Percentiles rank a stretch among this genome's conserved stretches.
Evolutionary conservation across 1,139 yeast species (phyloP).

Genomic region (Geotrichum macrosporum): DNA sequence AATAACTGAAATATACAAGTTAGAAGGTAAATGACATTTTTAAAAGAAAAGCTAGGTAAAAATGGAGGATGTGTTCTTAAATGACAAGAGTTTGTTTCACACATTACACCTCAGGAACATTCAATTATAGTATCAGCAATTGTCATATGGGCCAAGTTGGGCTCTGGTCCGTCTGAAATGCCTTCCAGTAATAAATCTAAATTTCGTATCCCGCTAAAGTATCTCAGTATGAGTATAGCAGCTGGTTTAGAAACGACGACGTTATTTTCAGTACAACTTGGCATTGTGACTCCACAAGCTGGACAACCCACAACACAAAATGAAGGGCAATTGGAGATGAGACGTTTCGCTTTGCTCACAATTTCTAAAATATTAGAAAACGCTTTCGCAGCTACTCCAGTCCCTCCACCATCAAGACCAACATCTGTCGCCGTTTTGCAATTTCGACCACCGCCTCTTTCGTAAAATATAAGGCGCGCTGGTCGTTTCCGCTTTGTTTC

Average conservation of each 20-base stretch:
- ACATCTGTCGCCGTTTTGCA: not conserved
- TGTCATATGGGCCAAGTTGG: conserved; percentile 59
- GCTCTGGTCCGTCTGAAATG: conserved; percentile 78
- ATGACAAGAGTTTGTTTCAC: too few species aligned
- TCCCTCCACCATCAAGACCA: conserved; percentile 40
- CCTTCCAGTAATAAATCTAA: conserved; percentile 15
- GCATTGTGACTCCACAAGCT: conserved; percentile 59
- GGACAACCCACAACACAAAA: conserved; percentile 85
- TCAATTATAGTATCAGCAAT: conserved; percentile 51
- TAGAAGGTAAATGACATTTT: not conserved
- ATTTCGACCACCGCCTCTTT: conserved; percentile 45
- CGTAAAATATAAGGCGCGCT: conserved; percentile 78
- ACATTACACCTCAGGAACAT: not conserved
- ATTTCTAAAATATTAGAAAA: conserved; percentile 72
- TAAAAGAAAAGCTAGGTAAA: too few species aligned
- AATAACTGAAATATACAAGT: not conserved
- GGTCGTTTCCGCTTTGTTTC: conserved; percentile 72
- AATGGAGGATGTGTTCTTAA: too few species aligned
- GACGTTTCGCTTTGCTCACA: conserved; percentile 52
- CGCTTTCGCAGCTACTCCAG: conserved; percentile 66
- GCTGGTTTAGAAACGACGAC: conserved; percentile 85
- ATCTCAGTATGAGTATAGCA: conserved; percentile 64
- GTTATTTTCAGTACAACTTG: conserved; percentile 74
- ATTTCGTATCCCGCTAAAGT: conserved; percentile 37
- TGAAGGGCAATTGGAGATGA: conserved; percentile 55